Percentiles rank a stretch among this genome's conserved stretches.
These are phyloP conservation scores for Tolypocladium album DNA, from an alignment of 2,329 filamentous ascomycete genomes.

Conservation along the genomic window DNA sequence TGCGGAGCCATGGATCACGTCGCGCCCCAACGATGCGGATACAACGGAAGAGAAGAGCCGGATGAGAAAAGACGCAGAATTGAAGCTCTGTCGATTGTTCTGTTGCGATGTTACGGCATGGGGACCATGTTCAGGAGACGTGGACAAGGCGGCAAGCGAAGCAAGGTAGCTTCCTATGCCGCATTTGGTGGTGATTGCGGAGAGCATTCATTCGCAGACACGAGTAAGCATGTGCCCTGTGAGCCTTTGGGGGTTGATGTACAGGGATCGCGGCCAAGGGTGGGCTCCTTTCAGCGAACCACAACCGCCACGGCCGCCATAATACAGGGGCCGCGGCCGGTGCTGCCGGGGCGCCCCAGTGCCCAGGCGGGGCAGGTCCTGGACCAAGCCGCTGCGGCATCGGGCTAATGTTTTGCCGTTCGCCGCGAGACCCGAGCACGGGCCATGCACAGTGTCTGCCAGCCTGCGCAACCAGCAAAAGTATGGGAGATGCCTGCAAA, in stretches of 20 bases:
- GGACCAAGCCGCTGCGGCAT: not conserved
- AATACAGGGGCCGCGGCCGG: not conserved
- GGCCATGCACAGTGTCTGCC: not conserved
- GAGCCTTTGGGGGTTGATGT: not conserved
- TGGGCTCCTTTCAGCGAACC: not conserved
- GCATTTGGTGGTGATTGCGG: not conserved
- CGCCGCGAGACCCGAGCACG: not conserved
- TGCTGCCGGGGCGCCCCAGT: not conserved
- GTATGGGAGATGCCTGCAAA: not conserved
- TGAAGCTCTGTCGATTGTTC: not conserved
- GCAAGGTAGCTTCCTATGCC: not conserved
- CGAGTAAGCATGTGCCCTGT: not conserved
- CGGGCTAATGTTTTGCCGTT: not conserved
- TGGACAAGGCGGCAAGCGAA: not conserved
- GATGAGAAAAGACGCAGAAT: not conserved
- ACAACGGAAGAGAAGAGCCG: not conserved
- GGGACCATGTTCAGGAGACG: not conserved
- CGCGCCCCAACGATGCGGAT: not conserved
- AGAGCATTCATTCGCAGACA: not conserved
- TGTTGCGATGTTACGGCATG: not conserved
- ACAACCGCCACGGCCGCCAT: not conserved
- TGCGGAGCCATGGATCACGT: conserved; percentile 7
- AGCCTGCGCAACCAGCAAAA: not conserved
- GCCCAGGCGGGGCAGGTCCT: not conserved
- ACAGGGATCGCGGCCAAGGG: not conserved